Evolutionary conservation across 1,284 basidiomycete species (phyloP).

Genomic region (Psilocybe mexicana): DNA sequence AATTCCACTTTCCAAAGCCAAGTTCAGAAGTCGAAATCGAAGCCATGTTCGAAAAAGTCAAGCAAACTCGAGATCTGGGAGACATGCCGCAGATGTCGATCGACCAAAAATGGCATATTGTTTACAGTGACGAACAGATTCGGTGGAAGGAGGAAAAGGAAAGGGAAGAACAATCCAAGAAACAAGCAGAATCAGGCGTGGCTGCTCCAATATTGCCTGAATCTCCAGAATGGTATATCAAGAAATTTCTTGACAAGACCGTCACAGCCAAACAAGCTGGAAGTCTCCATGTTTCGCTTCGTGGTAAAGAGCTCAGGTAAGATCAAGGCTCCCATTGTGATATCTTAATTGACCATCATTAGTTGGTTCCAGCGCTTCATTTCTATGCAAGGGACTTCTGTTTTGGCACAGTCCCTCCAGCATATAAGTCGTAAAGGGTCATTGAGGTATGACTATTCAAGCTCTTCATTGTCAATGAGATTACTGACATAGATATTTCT

Average conservation of each 20-base stretch:
- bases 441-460: slow-evolving; percentile 46
- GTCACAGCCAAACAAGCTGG: slow-evolving; percentile 82
- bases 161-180: slow-evolving; percentile 60
- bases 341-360: slow-evolving; percentile 15
- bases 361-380: slow-evolving; percentile 88
- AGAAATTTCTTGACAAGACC: slow-evolving; percentile 85
- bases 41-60: slow-evolving; percentile 74
- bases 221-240: slow-evolving; percentile 87
- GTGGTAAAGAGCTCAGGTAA: slow-evolving; percentile 81
- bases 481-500: slow-evolving; percentile 4
- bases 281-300: slow-evolving; percentile 77
- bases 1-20: slow-evolving; percentile 77
- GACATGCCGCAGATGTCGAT: slow-evolving; percentile 62
- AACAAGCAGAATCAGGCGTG: slow-evolving; percentile 58
- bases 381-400: slow-evolving; percentile 79
- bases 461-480: slow-evolving; percentile 5
- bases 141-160: slow-evolving; percentile 75
- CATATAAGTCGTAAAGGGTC: slow-evolving; percentile 72
- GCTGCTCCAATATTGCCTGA: slow-evolving; percentile 54
- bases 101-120: slow-evolving; percentile 93
- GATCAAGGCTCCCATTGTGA: slow-evolving; percentile 25
- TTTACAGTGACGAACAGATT: slow-evolving; percentile 82
- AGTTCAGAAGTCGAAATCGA: slow-evolving; percentile 75
- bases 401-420: slow-evolving; percentile 79
- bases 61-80: slow-evolving; percentile 64